Percentiles rank a stretch among this genome's conserved stretches.
phyloP scores from a whole-genome alignment of 805 yeast genomes.

The Hanseniaspora singularis region DNA sequence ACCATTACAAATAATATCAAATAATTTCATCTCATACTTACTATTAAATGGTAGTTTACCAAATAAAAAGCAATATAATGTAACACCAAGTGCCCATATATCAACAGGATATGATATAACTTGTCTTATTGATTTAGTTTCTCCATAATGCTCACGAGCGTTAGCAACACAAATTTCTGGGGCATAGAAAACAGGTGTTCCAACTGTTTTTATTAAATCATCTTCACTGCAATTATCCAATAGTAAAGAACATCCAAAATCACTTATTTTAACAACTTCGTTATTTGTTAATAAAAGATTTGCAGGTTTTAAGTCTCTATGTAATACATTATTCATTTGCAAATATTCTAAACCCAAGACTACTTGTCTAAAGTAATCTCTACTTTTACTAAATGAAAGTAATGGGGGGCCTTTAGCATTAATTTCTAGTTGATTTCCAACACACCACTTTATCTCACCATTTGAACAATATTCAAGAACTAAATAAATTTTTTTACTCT shows the following conservation, averaged over 20 bases:
- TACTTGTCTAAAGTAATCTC: constrained; percentile 70
- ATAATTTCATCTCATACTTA: constrained; percentile 58
- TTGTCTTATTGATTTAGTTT: constrained; percentile 24
- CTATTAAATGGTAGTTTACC: constrained; percentile 82
- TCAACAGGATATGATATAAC: constrained; percentile 74
- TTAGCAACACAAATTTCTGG: constrained; percentile 62
- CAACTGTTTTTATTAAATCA: constrained; percentile 90
- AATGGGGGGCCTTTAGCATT: constrained; percentile 47
- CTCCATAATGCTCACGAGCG: constrained; percentile 21
- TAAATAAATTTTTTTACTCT: constrained; percentile 73
- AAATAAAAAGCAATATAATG: constrained; percentile 73
- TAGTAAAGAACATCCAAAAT: constrained; percentile 89
- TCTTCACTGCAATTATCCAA: constrained; percentile 38
- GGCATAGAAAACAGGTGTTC: constrained; percentile 94
- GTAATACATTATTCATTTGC: constrained; percentile 82
- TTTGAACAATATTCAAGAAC: constrained; percentile 80
- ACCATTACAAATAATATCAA: constrained; percentile 63
- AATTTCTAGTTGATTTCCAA: constrained; percentile 31
- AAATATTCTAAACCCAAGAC: constrained; percentile 79
- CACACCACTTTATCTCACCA: constrained; percentile 81
- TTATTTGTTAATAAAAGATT: constrained; percentile 62
- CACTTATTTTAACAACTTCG: constrained; percentile 79
- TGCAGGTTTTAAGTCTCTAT: constrained; percentile 93
- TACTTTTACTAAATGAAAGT: constrained; percentile 52
- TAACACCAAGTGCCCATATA: constrained; percentile 96